A percentile compares a stretch with the other conserved stretches of the same genome.
phyloP scores from a whole-genome alignment of 208 protist genomes.

The Acanthamoeba triangularis region DNA sequence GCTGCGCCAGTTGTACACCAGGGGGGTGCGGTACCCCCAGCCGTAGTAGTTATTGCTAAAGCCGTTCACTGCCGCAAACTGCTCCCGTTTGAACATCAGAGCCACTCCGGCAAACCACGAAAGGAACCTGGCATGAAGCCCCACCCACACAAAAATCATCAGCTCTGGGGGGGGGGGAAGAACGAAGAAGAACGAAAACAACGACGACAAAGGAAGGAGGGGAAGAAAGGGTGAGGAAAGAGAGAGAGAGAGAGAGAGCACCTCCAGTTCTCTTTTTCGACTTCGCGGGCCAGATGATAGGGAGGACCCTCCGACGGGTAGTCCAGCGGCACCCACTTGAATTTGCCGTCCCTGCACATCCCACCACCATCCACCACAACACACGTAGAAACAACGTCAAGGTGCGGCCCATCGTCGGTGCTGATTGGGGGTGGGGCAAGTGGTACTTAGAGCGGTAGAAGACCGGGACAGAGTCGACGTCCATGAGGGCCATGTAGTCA shows the following conservation, averaged over 20 bases:
- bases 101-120: background rate
- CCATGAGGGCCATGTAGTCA: background rate
- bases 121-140: background rate
- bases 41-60: constrained; percentile 6
- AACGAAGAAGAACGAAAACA: background rate
- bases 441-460: background rate
- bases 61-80: background rate
- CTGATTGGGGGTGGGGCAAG: no score
- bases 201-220: no score
- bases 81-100: background rate
- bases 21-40: background rate
- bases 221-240: no score
- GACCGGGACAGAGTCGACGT: background rate
- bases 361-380: background rate
- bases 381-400: background rate
- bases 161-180: background rate
- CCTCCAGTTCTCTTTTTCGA: no score
- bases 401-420: no score
- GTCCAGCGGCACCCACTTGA: no score
- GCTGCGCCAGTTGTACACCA: background rate
- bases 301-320: no score
- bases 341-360: background rate
- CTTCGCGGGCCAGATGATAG: no score
- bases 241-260: no score
- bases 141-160: background rate